Evolutionary conservation across 2,329 filamentous ascomycete genomes (phyloP), one percentile per base, ranked within the genome.

Genomic region (Alternaria gansuensis): DNA sequence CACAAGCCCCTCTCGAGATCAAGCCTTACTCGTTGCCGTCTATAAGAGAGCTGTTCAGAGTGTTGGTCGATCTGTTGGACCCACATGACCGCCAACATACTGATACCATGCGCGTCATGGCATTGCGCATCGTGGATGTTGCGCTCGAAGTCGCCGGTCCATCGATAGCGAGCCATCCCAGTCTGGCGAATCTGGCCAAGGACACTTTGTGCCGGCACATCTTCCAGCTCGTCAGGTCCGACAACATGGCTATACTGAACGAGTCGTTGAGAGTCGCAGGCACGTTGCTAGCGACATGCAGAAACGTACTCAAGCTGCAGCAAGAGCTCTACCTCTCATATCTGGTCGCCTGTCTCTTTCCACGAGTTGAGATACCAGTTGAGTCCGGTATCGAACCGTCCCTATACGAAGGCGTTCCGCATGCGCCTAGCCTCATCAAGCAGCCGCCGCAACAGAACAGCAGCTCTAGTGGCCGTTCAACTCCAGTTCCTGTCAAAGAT

Each of bases 301-400:
- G 95, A 62, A 88, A 88, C 29, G 91, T 97, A 13, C 83, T 99
- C 41, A 98, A 98, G 80, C 83, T 99, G 40, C 95, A 99, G 74
- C 95, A 99, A 79, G 95, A 99, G 79, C 84, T 99, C 0, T 99
- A 96, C 74, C 81, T 99, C 34, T 96, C 93, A 0, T 99, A 99
- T 73, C 80, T 99, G 48, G 91, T 99, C 23, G 92, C 93, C 6
- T 99, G 95, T 76, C 83, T 99, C 48, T 94, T 98, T 76, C 93
- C 94, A 5, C 88, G 89, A n/a, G 90, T 98, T 29, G 93, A 96
- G 55, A 98, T 99, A 71, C 95, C 96, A 0, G 86, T 90, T 51
- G 95, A 99, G 72, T 84, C 90, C 6, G 91, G 91, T 13, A 98
- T 99, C 54, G 92, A 98, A 74, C 93, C 94, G 26, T 89, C 89